phyloP scores from a whole-genome alignment of 1,284 basidiomycete species.

The Cryptococcus jaspeensis region DNA sequence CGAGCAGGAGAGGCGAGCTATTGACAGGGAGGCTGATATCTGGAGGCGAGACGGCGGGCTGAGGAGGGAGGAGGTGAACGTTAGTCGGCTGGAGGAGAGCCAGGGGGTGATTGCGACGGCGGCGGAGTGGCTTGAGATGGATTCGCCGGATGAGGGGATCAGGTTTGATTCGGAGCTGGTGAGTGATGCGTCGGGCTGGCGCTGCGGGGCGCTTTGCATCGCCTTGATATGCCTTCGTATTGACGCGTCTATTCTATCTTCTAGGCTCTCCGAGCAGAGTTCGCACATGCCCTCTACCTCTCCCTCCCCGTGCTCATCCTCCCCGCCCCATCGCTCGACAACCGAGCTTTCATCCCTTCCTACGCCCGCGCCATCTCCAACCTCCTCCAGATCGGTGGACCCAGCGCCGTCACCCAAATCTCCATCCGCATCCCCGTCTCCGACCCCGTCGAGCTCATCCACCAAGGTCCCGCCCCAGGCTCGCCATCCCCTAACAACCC shows the following conservation, averaged over 20 bases:
- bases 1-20: slow-evolving; percentile 54
- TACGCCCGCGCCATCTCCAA: slow-evolving; percentile 88
- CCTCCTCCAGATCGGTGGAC: slow-evolving; percentile 62
- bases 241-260: background rate
- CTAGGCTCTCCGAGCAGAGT: slow-evolving; percentile 89
- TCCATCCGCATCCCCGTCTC: slow-evolving; percentile 56
- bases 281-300: slow-evolving; percentile 90
- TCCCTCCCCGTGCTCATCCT: slow-evolving; percentile 80
- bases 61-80: slow-evolving; percentile 78
- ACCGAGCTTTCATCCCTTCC: slow-evolving; percentile 78
- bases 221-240: background rate
- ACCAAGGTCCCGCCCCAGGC: slow-evolving; percentile 23
- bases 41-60: slow-evolving; percentile 86
- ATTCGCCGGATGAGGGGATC: slow-evolving; percentile 89
- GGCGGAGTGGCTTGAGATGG: slow-evolving; percentile 93
- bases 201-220: background rate
- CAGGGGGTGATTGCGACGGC: slow-evolving; percentile 72
- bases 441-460: slow-evolving; percentile 1
- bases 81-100: slow-evolving; percentile 83
- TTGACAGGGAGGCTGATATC: slow-evolving; percentile 73
- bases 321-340: slow-evolving; percentile 72
- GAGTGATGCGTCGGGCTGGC: slow-evolving; percentile 42
- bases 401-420: slow-evolving; percentile 54
- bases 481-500: slow-evolving; percentile 35
- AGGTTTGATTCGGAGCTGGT: slow-evolving; percentile 94